phyloP scores from a whole-genome alignment of 169 alveolate genomes.

The Miamiensis avidus region DNA sequence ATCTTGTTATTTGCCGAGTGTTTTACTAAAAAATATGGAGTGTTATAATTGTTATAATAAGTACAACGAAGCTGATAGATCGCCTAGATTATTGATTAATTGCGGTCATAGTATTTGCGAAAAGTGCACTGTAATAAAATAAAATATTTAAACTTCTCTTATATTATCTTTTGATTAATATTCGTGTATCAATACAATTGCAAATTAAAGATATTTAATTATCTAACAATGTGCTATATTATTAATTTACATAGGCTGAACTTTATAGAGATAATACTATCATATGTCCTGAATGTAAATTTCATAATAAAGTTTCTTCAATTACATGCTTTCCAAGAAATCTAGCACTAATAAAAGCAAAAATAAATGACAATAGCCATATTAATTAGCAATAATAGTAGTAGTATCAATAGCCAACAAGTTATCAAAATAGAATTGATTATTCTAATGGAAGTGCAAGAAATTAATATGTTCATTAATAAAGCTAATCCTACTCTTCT shows the following conservation, averaged over 20 bases:
- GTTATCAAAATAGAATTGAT: too few relatives aligned
- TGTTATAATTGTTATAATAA: conserved; percentile 52
- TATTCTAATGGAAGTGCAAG: too few relatives aligned
- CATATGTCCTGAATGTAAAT: conserved; percentile 17
- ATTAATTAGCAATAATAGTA: background rate
- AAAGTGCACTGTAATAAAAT: conserved; percentile 44
- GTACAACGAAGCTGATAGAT: conserved; percentile 55
- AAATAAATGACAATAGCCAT: background rate
- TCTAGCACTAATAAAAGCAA: conserved; percentile 16
- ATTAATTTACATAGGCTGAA: background rate
- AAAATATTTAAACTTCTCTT: background rate
- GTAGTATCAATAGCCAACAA: background rate
- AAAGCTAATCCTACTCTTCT: too few relatives aligned
- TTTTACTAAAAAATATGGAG: conserved; percentile 17
- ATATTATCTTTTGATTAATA: too few relatives aligned
- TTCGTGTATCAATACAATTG: too few relatives aligned
- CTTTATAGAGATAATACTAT: conserved; percentile 14
- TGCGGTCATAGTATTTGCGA: conserved; percentile 76
- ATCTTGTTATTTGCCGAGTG: too few relatives aligned
- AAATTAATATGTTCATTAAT: too few relatives aligned
- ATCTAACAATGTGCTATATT: too few relatives aligned
- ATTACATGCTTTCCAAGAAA: conserved; percentile 22
- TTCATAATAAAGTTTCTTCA: conserved; percentile 1
- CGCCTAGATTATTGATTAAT: conserved; percentile 56
- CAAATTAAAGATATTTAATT: background rate